Conservation (phyloP, 2,329 filamentous ascomycete genomes). For the Phaeosphaeriaceae sp. region DNA sequence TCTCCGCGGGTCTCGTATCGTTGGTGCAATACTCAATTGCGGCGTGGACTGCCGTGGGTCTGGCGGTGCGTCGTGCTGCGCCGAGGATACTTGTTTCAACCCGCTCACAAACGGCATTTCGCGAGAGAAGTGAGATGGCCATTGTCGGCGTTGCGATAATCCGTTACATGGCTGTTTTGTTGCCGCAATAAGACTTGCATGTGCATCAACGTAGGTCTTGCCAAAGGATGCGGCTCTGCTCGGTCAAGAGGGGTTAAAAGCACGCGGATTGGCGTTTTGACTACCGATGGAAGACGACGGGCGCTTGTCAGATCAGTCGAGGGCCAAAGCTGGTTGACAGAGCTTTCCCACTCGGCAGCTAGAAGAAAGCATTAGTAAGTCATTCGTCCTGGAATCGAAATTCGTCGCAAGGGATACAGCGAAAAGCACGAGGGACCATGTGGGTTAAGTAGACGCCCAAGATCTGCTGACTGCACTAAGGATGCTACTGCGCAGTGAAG, state of each 20-base stretch:
- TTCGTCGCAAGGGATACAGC: not conserved
- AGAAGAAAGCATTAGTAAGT: slow-evolving; percentile 11
- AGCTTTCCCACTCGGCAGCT: slow-evolving; percentile 6
- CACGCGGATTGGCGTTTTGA: slow-evolving; percentile 13
- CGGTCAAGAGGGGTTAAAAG: slow-evolving; percentile 23
- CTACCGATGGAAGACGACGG: slow-evolving; percentile 6
- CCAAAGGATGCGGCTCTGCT: slow-evolving; percentile 29
- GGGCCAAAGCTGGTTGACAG: slow-evolving; percentile 3
- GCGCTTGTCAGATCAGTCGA: slow-evolving; percentile 19
- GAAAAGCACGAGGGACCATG: slow-evolving; percentile 15
- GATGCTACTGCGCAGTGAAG: slow-evolving; percentile 10
- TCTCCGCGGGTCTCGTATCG: not conserved
- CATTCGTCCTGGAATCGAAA: not conserved
- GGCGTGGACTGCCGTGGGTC: not conserved
- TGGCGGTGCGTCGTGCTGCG: not conserved
- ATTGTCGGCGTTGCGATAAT: not conserved
- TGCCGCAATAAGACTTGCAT: slow-evolving; percentile 14
- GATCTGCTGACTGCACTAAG: slow-evolving; percentile 18
- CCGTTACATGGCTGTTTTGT: slow-evolving; percentile 5
- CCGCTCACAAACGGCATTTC: not conserved
- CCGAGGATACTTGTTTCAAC: too few relatives aligned
- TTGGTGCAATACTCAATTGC: not conserved
- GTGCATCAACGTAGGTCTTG: slow-evolving; percentile 9
- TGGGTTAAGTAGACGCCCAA: slow-evolving; percentile 28
- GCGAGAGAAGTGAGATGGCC: not conserved